phyloP scores from a whole-genome alignment of 495 filamentous ascomycete genomes.

The Eremomyces bilateralis region DNA sequence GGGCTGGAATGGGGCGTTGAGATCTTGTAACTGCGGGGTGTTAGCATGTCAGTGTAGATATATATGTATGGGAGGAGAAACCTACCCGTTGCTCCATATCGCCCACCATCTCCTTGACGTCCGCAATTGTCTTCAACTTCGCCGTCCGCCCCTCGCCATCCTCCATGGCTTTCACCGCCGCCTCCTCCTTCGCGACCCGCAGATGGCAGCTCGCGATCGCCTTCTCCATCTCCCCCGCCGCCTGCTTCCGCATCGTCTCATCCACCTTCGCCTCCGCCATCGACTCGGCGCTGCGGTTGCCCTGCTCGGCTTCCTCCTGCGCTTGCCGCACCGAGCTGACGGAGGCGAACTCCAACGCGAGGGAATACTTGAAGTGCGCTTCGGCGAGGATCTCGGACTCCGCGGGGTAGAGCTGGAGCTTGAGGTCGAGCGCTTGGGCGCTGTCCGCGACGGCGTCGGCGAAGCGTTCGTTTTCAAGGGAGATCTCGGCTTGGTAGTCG shows the following conservation, averaged over 20 bases:
- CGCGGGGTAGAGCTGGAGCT: slow-evolving; percentile 49
- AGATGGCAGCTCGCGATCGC: slow-evolving; percentile 9
- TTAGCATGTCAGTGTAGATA: slow-evolving; percentile 9
- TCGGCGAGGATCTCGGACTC: slow-evolving; percentile 74
- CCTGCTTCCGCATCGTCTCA: slow-evolving; percentile 11
- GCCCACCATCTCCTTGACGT: slow-evolving; percentile 10
- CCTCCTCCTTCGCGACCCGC: slow-evolving; percentile 8
- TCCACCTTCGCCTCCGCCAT: slow-evolving; percentile 9
- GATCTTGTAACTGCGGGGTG: slow-evolving; percentile 37
- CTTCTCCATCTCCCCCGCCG: slow-evolving; percentile 10
- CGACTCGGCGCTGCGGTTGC: not conserved
- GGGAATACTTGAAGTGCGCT: slow-evolving; percentile 85
- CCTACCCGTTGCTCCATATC: slow-evolving; percentile 13
- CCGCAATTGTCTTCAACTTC: slow-evolving; percentile 9
- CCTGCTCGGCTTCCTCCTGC: slow-evolving; percentile 8
- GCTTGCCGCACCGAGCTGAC: slow-evolving; percentile 37
- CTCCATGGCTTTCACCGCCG: slow-evolving; percentile 4
- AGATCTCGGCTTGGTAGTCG: slow-evolving; percentile 83
- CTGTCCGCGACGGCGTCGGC: slow-evolving; percentile 60
- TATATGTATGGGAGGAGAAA: slow-evolving; percentile 4
- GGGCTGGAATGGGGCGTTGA: slow-evolving; percentile 25
- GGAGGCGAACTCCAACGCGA: slow-evolving; percentile 83
- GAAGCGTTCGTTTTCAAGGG: slow-evolving; percentile 82
- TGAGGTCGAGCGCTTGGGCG: slow-evolving; percentile 49
- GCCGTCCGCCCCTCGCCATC: slow-evolving; percentile 8